Percentiles rank a stretch among this genome's conserved stretches.
Evolutionary conservation across 768 basidiomycete genomes (phyloP).

Genomic region (Favolaschia claudopus): DNA sequence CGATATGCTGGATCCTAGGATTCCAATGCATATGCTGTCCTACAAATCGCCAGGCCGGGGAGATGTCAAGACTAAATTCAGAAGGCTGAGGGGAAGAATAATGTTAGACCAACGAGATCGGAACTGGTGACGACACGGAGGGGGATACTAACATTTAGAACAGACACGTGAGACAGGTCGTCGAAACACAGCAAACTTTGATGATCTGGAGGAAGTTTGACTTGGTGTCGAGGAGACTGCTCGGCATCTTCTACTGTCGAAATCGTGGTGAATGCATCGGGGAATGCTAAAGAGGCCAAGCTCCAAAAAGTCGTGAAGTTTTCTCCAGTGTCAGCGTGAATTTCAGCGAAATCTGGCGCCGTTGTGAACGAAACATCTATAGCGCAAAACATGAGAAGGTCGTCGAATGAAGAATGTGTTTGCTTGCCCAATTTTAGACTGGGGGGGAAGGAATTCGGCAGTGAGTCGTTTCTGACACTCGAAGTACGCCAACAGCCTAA

Average conservation of each 20-base stretch:
- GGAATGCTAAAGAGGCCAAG: slow-evolving; percentile 27
- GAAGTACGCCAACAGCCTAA: neutral
- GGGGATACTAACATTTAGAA: slow-evolving; percentile 24
- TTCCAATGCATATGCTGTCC: slow-evolving; percentile 41
- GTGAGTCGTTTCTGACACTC: neutral
- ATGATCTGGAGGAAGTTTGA: slow-evolving; percentile 28
- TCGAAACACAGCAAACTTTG: slow-evolving; percentile 31
- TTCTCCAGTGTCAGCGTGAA: slow-evolving; percentile 22
- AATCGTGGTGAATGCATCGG: slow-evolving; percentile 8
- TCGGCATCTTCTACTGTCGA: slow-evolving; percentile 9
- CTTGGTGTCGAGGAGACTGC: slow-evolving; percentile 9
- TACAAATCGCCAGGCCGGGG: slow-evolving; percentile 43
- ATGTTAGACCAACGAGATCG: neutral
- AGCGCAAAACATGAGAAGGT: slow-evolving; percentile 30
- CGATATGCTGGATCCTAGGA: slow-evolving; percentile 30
- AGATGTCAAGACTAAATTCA: slow-evolving; percentile 39
- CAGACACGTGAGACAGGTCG: slow-evolving; percentile 29
- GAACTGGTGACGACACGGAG: no score
- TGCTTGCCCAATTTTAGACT: neutral
- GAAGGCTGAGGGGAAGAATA: slow-evolving; percentile 24
- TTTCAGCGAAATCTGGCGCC: slow-evolving; percentile 23
- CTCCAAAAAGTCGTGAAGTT: slow-evolving; percentile 27
- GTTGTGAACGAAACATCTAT: slow-evolving; percentile 33
- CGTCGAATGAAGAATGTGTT: slow-evolving; percentile 21
- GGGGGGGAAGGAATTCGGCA: neutral